These are phyloP conservation scores for Penicillium pulvis DNA, from an alignment of 495 filamentous ascomycete species.

Conservation along the genomic window DNA sequence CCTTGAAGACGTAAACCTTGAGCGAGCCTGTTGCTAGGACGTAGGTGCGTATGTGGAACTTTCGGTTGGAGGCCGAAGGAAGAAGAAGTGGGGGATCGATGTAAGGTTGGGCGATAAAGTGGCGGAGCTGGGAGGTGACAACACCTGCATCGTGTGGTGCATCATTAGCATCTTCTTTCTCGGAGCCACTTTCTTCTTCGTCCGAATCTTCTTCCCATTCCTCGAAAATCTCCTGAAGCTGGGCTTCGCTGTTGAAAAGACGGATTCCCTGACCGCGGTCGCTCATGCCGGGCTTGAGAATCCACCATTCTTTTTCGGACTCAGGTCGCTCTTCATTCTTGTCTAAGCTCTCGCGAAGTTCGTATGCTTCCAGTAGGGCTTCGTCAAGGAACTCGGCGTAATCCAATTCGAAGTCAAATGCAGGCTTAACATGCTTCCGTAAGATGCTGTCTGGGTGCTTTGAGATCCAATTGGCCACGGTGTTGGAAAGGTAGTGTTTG, in stretches of 20 bases:
- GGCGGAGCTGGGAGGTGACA: constrained; percentile 86
- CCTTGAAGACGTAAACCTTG: constrained; percentile 80
- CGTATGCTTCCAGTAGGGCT: constrained; percentile 84
- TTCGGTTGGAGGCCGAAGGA: constrained; percentile 61
- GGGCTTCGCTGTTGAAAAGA: constrained; percentile 79
- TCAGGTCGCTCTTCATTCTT: constrained; percentile 55
- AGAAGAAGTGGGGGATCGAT: constrained; percentile 87
- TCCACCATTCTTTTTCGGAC: constrained; percentile 86
- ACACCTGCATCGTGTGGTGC: constrained; percentile 52
- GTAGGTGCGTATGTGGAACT: constrained; percentile 95
- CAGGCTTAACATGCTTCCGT: constrained; percentile 65
- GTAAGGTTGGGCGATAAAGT: constrained; percentile 96
- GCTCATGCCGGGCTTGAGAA: constrained; percentile 95
- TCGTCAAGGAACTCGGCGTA: constrained; percentile 97
- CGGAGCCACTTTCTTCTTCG: constrained; percentile 37
- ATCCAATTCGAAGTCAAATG: constrained; percentile 87
- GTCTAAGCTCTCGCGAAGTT: constrained; percentile 73
- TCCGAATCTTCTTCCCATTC: constrained; percentile 73
- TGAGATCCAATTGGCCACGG: constrained; percentile 74
- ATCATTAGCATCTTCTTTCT: constrained; percentile 38
- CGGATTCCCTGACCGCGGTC: constrained; percentile 91
- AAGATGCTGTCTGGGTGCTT: constrained; percentile 78
- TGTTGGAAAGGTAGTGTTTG: constrained; percentile 87
- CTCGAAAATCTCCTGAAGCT: constrained; percentile 82
- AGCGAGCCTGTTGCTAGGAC: constrained; percentile 78